phyloP scores from a whole-genome alignment of 805 yeast genomes.

The Naumovozyma dairenensis region DNA sequence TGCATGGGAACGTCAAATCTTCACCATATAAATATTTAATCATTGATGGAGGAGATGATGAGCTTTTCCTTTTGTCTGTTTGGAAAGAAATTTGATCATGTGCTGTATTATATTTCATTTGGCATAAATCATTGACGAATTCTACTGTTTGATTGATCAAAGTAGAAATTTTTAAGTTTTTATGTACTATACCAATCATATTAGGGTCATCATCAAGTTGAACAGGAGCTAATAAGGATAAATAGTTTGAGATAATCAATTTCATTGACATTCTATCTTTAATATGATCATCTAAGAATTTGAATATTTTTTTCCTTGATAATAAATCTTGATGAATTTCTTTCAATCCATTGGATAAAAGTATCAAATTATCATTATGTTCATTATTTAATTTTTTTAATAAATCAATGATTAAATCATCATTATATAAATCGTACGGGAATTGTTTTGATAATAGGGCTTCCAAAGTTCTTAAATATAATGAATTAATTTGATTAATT shows the following conservation, averaged over 20 bases:
- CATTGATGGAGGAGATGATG: not conserved
- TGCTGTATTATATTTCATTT: conserved; percentile 70
- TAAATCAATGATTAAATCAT: conserved; percentile 41
- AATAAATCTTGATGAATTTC: conserved; percentile 45
- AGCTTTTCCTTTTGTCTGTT: conserved; percentile 35
- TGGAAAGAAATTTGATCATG: conserved; percentile 30
- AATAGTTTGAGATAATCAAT: conserved; percentile 76
- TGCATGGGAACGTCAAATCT: conserved; percentile 63
- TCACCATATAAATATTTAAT: conserved; percentile 35
- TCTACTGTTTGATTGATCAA: conserved; percentile 56
- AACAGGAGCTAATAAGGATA: conserved; percentile 43
- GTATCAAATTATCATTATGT: conserved; percentile 78
- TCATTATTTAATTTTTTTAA: conserved; percentile 54
- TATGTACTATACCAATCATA: conserved; percentile 56
- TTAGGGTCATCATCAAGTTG: conserved; percentile 1
- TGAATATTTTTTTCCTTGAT: conserved; percentile 41
- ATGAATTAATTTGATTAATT: conserved; percentile 63
- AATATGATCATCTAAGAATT: conserved; percentile 66
- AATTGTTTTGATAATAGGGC: conserved; percentile 35
- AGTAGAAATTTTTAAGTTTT: conserved; percentile 51
- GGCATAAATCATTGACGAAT: conserved; percentile 73
- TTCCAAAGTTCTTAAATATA: conserved; percentile 62
- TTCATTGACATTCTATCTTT: conserved; percentile 82
- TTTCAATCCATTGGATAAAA: conserved; percentile 70
- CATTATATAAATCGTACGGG: conserved; percentile 43